Evolutionary conservation across 805 yeast species (phyloP), one percentile per base, ranked within the genome.

Genomic region (Suhomyces emberorum): DNA sequence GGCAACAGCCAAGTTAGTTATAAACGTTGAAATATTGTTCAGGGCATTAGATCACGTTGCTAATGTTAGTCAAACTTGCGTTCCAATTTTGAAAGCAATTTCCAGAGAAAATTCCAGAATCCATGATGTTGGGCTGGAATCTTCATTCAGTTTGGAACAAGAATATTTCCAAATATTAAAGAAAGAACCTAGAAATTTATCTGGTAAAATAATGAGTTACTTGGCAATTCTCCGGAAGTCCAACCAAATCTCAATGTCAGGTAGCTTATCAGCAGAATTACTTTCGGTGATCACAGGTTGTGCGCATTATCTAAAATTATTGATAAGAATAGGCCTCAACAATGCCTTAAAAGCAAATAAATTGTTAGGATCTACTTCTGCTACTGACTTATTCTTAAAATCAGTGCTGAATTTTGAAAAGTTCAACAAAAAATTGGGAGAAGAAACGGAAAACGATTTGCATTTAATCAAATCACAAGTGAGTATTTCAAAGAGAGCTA

Each of bases 151-250:
- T 4, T 20, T 42, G 9, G 59, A 54, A 14, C 50, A 48, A 15
- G 55, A 59, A 35, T 59, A 54, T 41, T 69, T 56, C 44, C 73
- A 50, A 48, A 59, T 51, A 4, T 52, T 76, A 24, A 61, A 63
- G 19, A 76, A 66, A 37, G 87, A 86, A 59, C 96, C 98, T 9
- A 74, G 95, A 53, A 84, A 84, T 34, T 71, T 93, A 33, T 84
- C 96, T 7, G 88, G 95, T 5, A 89, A 88, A 55, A 72, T 93
- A 6, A 89, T 93, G 83, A 79, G 87, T 32, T 91, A 88, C 61
- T 72, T 93, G 55, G 88, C 95, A 1, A 72, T 88, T 22, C 63
- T 93, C 28, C 71, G 96, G 43, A 88, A 86, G 51, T 69, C 78
- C 0, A 45, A 59, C 47, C 60, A 60, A 30, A 51, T 61, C 2